phyloP scores from a whole-genome alignment of 441 rosid genomes.

The Omphalea diandra region DNA sequence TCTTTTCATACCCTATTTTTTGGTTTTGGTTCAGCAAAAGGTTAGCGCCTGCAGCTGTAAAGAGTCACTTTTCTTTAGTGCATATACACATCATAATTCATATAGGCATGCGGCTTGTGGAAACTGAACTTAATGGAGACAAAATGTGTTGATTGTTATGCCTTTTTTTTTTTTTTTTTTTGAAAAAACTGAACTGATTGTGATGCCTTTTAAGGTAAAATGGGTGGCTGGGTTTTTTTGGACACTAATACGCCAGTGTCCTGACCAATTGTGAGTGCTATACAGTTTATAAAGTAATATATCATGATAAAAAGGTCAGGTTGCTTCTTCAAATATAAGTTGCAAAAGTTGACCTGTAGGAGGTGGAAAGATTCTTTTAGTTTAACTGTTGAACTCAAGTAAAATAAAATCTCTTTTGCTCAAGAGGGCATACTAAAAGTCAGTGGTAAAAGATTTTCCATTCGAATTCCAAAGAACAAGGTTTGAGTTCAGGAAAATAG shows the following conservation, averaged over 20 bases:
- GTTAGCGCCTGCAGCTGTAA: conserved; percentile 5
- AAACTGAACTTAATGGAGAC: not conserved
- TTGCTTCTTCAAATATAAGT: not conserved
- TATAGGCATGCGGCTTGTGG: not conserved
- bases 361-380: too few relatives aligned
- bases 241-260: not conserved
- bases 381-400: not conserved
- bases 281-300: too few relatives aligned
- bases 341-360: not conserved
- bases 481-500: too few relatives aligned
- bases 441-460: too few relatives aligned
- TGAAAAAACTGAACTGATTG: too few relatives aligned
- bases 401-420: not conserved
- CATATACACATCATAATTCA: not conserved
- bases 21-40: too few relatives aligned
- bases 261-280: not conserved
- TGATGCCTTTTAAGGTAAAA: conserved; percentile 1
- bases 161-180: too few relatives aligned
- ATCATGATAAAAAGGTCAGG: not conserved
- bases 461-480: too few relatives aligned
- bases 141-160: not conserved
- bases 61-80: conserved; percentile 1
- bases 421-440: too few relatives aligned
- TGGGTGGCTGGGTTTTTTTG: not conserved
- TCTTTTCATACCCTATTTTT: conserved; percentile 12